Percentiles rank a stretch among this genome's conserved stretches.
phyloP scores from a whole-genome alignment of 2,329 filamentous ascomycete species.

The Phoma sp. region DNA sequence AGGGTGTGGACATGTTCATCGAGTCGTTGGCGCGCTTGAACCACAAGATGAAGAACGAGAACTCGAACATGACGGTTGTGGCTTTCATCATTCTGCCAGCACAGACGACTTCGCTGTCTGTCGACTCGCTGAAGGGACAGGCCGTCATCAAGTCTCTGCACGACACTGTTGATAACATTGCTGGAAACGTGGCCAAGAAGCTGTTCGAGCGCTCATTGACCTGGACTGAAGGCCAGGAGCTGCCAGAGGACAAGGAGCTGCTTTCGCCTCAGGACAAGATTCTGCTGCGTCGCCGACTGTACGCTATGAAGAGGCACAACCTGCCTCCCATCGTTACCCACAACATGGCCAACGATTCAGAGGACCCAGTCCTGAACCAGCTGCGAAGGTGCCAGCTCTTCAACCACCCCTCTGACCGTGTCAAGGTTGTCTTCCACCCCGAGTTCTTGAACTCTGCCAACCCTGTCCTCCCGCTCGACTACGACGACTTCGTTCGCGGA shows the following conservation, averaged over 20 bases:
- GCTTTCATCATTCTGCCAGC: conserved; percentile 99
- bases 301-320: conserved; percentile 92
- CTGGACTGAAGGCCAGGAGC: conserved; percentile 92
- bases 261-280: conserved; percentile 92
- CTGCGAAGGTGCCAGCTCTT: conserved; percentile 95
- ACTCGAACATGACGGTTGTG: conserved; percentile 92
- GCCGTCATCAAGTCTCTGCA: conserved; percentile 95
- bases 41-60: conserved; percentile 83
- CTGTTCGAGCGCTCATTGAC: conserved; percentile 93
- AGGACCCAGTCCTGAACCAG: conserved; percentile 95
- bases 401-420: conserved; percentile 92
- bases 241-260: conserved; percentile 96
- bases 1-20: conserved; percentile 99
- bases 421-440: conserved; percentile 98
- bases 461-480: conserved; percentile 92
- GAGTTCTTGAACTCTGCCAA: conserved; percentile 97
- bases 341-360: conserved; percentile 95
- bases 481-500: conserved; percentile 97
- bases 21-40: conserved; percentile 94
- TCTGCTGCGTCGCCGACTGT: conserved; percentile 86
- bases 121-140: conserved; percentile 95
- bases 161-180: conserved; percentile 91
- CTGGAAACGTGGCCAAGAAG: conserved; percentile 88
- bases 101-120: conserved; percentile 91
- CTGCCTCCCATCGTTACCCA: conserved; percentile 97